Percentiles rank a stretch among this genome's conserved stretches.
Evolutionary conservation across 352 stramenopile species (phyloP).

Genomic region (Aphanomyces stellatus): DNA sequence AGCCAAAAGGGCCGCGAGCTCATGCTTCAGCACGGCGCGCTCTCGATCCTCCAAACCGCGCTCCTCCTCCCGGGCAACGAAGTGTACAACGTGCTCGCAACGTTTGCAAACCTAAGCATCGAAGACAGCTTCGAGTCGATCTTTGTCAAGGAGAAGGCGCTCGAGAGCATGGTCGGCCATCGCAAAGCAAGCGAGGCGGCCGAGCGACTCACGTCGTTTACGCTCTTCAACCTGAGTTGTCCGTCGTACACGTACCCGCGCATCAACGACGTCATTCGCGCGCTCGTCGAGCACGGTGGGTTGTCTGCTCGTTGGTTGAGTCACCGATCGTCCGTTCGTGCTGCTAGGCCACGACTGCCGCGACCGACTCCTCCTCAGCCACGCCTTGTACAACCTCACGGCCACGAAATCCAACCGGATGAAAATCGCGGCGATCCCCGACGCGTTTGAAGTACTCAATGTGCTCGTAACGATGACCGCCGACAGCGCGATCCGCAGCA

Average conservation of each 20-base stretch:
- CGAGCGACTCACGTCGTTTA: constrained; percentile 39
- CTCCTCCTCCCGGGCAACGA: constrained; percentile 23
- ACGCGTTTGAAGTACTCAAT: constrained; percentile 34
- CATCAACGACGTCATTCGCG: constrained; percentile 52
- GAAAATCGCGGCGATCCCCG: constrained; percentile 48
- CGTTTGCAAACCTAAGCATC: constrained; percentile 63
- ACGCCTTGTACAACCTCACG: constrained; percentile 57
- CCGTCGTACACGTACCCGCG: constrained; percentile 54
- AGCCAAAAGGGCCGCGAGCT: constrained; percentile 32
- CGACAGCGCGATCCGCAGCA: constrained; percentile 29
- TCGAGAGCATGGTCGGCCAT: constrained; percentile 51
- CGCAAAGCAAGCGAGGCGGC: constrained; percentile 29
- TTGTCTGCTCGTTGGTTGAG: neutral
- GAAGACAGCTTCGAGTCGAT: constrained; percentile 52
- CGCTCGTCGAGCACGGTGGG: constrained; percentile 37
- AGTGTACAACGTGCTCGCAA: constrained; percentile 40
- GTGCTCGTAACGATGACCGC: constrained; percentile 22
- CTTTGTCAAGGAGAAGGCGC: constrained; percentile 66
- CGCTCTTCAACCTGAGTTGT: constrained; percentile 61
- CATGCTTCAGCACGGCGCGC: constrained; percentile 43
- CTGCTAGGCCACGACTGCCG: constrained; percentile 21
- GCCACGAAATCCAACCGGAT: constrained; percentile 49
- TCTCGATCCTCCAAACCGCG: constrained; percentile 31
- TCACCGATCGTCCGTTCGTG: neutral
- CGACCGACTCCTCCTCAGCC: constrained; percentile 40